phyloP scores from a whole-genome alignment of 768 basidiomycete genomes.

The Myochromella boudieri region DNA sequence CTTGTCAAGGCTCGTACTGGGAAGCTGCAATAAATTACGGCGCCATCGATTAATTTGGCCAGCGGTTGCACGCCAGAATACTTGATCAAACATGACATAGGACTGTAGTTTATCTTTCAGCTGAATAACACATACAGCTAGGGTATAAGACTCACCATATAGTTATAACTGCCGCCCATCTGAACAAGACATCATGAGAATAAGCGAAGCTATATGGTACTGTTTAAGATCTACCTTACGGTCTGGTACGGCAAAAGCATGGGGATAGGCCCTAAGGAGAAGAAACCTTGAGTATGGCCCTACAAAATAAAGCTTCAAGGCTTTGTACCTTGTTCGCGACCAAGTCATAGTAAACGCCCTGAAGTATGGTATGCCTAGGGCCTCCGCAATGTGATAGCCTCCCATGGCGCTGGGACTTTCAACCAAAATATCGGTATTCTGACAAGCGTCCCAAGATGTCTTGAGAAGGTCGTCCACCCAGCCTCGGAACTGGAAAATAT shows the following conservation, averaged over 20 bases:
- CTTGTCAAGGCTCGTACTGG: constrained; percentile 85
- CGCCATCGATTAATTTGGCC: constrained; percentile 97
- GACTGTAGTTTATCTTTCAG: constrained; percentile 44
- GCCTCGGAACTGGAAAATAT: constrained; percentile 75
- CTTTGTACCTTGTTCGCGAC: constrained; percentile 78
- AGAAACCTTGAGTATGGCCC: constrained; percentile 6
- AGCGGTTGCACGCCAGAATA: constrained; percentile 94
- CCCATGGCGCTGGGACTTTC: constrained; percentile 98
- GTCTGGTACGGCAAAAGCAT: constrained; percentile 97
- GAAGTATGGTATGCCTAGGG: constrained; percentile 90
- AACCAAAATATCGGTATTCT: constrained; percentile 88
- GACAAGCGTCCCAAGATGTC: constrained; percentile 96
- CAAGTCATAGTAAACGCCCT: constrained; percentile 98
- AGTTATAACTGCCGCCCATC: constrained; percentile 98
- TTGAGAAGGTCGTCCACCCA: constrained; percentile 96
- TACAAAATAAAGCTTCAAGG: background rate
- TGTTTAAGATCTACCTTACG: constrained; percentile 59
- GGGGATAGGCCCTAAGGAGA: constrained; percentile 79
- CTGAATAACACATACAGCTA: constrained; percentile 3
- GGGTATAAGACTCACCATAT: constrained; percentile 68
- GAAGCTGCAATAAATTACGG: constrained; percentile 69
- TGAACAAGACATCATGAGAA: constrained; percentile 28
- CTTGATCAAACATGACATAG: constrained; percentile 96
- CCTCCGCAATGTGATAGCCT: constrained; percentile 96
- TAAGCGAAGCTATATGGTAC: background rate